Conservation (phyloP, 345 rosid species). For the Gossypium rotundifolium region DNA sequence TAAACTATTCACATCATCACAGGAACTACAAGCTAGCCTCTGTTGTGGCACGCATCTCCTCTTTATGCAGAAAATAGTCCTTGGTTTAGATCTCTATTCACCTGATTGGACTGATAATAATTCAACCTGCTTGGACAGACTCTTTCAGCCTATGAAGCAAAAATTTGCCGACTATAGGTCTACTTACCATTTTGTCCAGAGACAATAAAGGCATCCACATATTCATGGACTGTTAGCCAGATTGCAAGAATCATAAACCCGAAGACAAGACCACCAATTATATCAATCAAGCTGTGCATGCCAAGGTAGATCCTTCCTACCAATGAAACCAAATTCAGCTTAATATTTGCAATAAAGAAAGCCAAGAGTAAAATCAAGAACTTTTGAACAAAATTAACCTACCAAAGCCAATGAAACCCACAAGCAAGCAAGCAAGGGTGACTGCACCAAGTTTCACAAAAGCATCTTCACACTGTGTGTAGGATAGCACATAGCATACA, state of each 20-base stretch:
- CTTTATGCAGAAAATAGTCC: background rate
- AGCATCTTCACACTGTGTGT: slow-evolving; percentile 22
- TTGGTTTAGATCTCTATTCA: background rate
- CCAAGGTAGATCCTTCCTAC: slow-evolving; percentile 97
- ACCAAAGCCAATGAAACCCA: slow-evolving; percentile 70
- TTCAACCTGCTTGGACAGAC: slow-evolving; percentile 2
- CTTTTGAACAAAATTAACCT: slow-evolving; percentile 22
- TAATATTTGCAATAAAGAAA: slow-evolving; percentile 4
- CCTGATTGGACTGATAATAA: slow-evolving; percentile 7
- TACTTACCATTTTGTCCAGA: slow-evolving; percentile 74
- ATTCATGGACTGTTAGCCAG: slow-evolving; percentile 63
- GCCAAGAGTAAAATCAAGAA: background rate
- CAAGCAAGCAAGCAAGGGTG: slow-evolving; percentile 46
- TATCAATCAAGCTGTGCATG: slow-evolving; percentile 89
- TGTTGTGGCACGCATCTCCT: background rate
- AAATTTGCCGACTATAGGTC: background rate
- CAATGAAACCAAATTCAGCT: slow-evolving; percentile 31
- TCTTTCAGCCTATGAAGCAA: background rate
- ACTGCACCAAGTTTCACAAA: slow-evolving; percentile 44
- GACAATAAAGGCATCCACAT: slow-evolving; percentile 58
- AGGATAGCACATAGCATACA: background rate
- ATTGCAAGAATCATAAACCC: slow-evolving; percentile 63
- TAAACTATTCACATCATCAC: background rate
- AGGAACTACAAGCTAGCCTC: background rate
- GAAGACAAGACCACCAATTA: slow-evolving; percentile 63